phyloP scores from a whole-genome alignment of 805 yeast species.

The Ogataea corticis region DNA sequence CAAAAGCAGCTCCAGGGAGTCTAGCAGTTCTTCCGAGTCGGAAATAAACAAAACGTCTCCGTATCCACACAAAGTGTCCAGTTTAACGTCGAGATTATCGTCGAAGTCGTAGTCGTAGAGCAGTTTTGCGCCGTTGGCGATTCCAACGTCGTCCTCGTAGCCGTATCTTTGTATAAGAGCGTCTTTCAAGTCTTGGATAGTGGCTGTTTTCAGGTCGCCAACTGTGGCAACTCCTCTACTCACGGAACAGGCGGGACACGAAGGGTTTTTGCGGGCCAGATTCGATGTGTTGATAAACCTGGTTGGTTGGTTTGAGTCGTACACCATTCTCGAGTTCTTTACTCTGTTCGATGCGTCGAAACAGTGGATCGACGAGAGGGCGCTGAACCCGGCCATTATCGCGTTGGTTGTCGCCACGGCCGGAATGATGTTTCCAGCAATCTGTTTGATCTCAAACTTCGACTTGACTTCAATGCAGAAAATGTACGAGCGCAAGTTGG shows the following conservation, averaged over 20 bases:
- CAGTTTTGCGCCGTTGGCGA: slow-evolving; percentile 49
- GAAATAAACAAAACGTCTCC: slow-evolving; percentile 71
- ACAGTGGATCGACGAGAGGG: slow-evolving; percentile 64
- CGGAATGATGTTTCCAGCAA: slow-evolving; percentile 97
- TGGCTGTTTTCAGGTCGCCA: slow-evolving; percentile 26
- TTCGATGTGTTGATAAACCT: slow-evolving; percentile 66
- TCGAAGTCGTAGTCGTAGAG: slow-evolving; percentile 87
- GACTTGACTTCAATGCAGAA: slow-evolving; percentile 72
- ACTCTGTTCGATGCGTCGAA: slow-evolving; percentile 37
- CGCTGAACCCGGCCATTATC: slow-evolving; percentile 85
- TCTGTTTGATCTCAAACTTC: slow-evolving; percentile 86
- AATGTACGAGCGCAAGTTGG: slow-evolving; percentile 71
- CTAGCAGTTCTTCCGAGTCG: slow-evolving; percentile 75
- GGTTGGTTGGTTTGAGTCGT: slow-evolving; percentile 54
- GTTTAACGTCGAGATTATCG: slow-evolving; percentile 57
- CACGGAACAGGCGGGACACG: slow-evolving; percentile 69
- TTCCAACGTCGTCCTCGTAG: slow-evolving; percentile 60
- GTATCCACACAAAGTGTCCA: slow-evolving; percentile 49
- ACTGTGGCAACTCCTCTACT: slow-evolving; percentile 51
- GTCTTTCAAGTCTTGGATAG: slow-evolving; percentile 54
- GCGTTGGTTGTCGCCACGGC: slow-evolving; percentile 99
- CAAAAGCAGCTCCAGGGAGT: slow-evolving; percentile 63
- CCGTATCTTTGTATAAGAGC: slow-evolving; percentile 48
- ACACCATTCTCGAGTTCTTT: slow-evolving; percentile 46
- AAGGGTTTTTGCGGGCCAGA: slow-evolving; percentile 60